Evolutionary conservation across 176 grass and related monocot species (phyloP).

Genomic region (Poa pratensis): DNA sequence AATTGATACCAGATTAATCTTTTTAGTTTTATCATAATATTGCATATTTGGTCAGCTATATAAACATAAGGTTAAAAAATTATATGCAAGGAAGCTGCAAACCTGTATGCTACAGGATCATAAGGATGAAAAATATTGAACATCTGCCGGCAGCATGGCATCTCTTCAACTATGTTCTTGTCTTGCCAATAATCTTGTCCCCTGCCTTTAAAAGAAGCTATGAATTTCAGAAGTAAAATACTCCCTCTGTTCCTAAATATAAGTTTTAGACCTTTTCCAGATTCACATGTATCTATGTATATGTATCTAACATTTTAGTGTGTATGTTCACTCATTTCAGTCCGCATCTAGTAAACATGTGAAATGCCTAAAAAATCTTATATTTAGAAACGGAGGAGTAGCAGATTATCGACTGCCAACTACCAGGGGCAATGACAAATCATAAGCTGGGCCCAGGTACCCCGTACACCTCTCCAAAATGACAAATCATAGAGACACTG

Average conservation of each 20-base stretch:
- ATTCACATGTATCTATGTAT: too few species aligned
- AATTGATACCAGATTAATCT: constrained; percentile 20
- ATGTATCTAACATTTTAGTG: too few species aligned
- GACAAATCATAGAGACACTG: background rate
- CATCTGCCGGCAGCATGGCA: constrained; percentile 92
- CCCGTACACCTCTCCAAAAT: constrained; percentile 2
- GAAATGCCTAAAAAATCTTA: too few species aligned
- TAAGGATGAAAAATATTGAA: constrained; percentile 98
- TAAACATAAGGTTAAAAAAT: constrained; percentile 13
- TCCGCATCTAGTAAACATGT: too few species aligned
- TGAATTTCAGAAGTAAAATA: constrained; percentile 34
- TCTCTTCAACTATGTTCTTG: constrained; percentile 85
- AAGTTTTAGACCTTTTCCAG: too few species aligned
- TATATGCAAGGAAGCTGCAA: constrained; percentile 29
- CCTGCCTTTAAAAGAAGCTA: constrained; percentile 65
- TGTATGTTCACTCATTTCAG: too few species aligned
- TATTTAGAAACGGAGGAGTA: background rate
- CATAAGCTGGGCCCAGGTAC: constrained; percentile 13
- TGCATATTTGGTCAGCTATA: constrained; percentile 30
- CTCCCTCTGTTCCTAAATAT: too few species aligned
- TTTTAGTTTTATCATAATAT: background rate
- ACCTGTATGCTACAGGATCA: constrained; percentile 99
- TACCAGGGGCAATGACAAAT: constrained; percentile 1
- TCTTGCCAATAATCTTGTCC: constrained; percentile 92
- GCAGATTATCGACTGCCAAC: constrained; percentile 26